Conservation (phyloP, 225 moss, liverwort and hornwort genomes). For the Bryum argenteum region DNA sequence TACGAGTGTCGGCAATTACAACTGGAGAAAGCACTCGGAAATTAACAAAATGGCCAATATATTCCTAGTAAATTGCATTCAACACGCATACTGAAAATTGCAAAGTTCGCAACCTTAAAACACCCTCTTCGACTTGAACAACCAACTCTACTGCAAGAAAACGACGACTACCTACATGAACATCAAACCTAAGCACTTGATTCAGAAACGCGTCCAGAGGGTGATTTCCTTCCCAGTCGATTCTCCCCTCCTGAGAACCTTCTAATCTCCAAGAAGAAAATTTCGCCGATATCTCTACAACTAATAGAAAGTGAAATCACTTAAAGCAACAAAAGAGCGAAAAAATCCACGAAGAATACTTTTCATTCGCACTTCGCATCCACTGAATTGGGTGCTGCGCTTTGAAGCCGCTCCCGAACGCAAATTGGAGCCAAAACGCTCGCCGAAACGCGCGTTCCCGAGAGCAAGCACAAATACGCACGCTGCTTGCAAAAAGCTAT, state of each 20-base stretch:
- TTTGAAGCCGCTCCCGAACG: not conserved
- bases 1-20: not conserved
- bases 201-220: not conserved
- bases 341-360: conserved; percentile 13
- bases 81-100: conserved; percentile 17
- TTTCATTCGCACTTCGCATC: not conserved
- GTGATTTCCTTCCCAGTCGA: not conserved
- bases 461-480: conserved; percentile 4
- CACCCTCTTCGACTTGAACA: conserved; percentile 4
- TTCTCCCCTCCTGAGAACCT: not conserved
- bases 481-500: not conserved
- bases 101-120: conserved; percentile 11
- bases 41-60: not conserved
- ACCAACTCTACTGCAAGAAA: not conserved
- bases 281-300: no score
- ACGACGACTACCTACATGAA: not conserved
- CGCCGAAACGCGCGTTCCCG: conserved; percentile 1
- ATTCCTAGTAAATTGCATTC: not conserved
- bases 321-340: not conserved
- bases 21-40: not conserved
- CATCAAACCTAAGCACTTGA: not conserved
- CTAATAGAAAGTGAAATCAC: not conserved
- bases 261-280: not conserved
- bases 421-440: conserved; percentile 4
- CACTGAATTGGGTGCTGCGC: not conserved